Conservation (phyloP, 2,329 filamentous ascomycete species). For the Mycosphaerelloides madeirae region DNA sequence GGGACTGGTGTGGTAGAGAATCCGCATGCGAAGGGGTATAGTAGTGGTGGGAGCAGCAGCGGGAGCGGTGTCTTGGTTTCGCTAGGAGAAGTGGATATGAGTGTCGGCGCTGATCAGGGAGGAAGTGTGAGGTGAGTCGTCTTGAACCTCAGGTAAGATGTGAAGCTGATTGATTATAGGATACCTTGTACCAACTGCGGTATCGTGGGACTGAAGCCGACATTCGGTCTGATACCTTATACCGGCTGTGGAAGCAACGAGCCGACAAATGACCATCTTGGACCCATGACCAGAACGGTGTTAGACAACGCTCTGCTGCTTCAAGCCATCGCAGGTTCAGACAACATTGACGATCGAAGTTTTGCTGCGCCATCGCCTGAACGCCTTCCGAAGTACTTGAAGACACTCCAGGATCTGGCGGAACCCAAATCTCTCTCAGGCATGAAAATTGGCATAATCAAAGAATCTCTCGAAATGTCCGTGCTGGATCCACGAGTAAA, state of each 20-base stretch:
- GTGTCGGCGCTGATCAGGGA: slow-evolving; percentile 38
- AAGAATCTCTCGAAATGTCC: slow-evolving; percentile 37
- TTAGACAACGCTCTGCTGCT: slow-evolving; percentile 44
- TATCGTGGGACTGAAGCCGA: slow-evolving; percentile 42
- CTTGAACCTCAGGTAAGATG: neutral
- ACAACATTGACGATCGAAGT: slow-evolving; percentile 42
- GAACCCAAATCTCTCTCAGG: slow-evolving; percentile 25
- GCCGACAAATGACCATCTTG: slow-evolving; percentile 43
- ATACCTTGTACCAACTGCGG: slow-evolving; percentile 37
- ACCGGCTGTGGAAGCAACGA: slow-evolving; percentile 44
- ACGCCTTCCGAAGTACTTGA: slow-evolving; percentile 28
- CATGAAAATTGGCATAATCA: slow-evolving; percentile 40
- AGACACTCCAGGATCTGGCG: slow-evolving; percentile 13
- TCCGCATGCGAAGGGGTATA: slow-evolving; percentile 43
- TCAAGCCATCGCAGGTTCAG: slow-evolving; percentile 45
- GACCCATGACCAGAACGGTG: slow-evolving; percentile 44
- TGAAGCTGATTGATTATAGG: slow-evolving; percentile 3
- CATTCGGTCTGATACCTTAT: slow-evolving; percentile 48
- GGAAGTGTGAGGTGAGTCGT: slow-evolving; percentile 31
- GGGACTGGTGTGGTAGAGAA: slow-evolving; percentile 37
- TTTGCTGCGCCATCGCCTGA: slow-evolving; percentile 32
- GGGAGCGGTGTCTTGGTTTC: slow-evolving; percentile 44
- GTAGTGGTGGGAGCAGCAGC: slow-evolving; percentile 46
- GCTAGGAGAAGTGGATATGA: slow-evolving; percentile 34
- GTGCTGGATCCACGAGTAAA: slow-evolving; percentile 38